Percentiles rank a stretch among this genome's conserved stretches.
These are phyloP conservation scores for Talaromyces sp. DNA, from an alignment of 2,329 filamentous ascomycete genomes.

Conservation along the genomic window DNA sequence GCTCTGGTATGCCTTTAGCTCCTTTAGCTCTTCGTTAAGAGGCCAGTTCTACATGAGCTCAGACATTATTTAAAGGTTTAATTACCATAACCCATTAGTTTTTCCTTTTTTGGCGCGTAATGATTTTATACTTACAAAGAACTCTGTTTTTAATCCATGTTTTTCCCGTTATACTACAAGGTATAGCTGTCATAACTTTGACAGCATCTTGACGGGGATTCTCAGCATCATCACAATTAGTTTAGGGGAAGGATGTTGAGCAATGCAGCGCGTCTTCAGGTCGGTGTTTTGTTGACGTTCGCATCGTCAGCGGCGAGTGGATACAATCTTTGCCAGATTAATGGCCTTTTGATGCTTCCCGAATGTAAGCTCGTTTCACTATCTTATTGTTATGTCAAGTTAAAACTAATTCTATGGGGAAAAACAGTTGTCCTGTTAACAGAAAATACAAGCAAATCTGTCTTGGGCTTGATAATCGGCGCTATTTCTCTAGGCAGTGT, in stretches of 20 bases:
- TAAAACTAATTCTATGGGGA: not conserved
- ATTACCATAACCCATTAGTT: not conserved
- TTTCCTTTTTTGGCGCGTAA: not conserved
- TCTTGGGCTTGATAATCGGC: not conserved
- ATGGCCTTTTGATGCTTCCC: not conserved
- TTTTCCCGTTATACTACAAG: not conserved
- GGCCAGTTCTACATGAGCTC: not conserved
- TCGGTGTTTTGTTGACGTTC: not conserved
- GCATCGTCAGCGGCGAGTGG: not conserved
- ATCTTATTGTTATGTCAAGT: not conserved
- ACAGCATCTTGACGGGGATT: not conserved
- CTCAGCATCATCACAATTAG: not conserved
- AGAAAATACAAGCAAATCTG: not conserved
- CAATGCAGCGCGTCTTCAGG: not conserved
- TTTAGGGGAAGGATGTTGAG: not conserved
- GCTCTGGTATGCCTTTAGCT: not conserved
- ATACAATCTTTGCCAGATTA: not conserved
- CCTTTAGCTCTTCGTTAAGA: not conserved
- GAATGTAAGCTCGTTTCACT: not conserved
- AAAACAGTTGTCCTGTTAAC: not conserved
- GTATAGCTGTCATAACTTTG: not conserved
- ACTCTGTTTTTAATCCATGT: not conserved
- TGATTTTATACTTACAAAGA: not conserved
- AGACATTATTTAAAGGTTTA: not conserved
- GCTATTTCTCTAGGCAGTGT: not conserved